Conservation (phyloP, 2,329 filamentous ascomycete species). For the Beauveria sp. region DNA sequence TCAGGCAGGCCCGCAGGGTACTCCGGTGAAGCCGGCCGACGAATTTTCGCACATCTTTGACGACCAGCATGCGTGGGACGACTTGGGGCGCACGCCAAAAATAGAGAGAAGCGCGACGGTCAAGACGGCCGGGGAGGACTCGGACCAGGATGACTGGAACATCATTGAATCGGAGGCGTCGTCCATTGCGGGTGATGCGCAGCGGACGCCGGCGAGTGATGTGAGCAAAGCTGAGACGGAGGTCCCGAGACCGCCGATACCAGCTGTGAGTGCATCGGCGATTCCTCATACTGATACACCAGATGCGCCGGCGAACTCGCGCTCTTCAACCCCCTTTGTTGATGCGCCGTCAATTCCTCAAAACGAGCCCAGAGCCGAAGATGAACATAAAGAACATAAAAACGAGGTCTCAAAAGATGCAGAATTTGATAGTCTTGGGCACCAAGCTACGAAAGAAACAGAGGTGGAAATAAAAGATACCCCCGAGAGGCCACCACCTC, state of each 20-base stretch:
- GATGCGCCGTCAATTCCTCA: background rate
- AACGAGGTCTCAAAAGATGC: background rate
- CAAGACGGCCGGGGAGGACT: slow-evolving; percentile 16
- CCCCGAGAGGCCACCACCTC: background rate
- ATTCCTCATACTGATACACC: background rate
- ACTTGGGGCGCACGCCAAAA: slow-evolving; percentile 23
- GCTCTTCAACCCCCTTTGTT: background rate
- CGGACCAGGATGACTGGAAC: slow-evolving; percentile 39
- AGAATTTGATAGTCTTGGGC: background rate
- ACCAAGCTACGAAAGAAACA: background rate
- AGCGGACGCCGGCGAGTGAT: background rate
- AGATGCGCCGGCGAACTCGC: too few relatives aligned
- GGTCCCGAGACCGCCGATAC: background rate
- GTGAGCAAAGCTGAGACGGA: background rate
- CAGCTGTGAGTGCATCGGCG: background rate
- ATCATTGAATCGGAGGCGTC: slow-evolving; percentile 38
- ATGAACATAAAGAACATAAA: background rate
- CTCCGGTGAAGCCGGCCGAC: slow-evolving; percentile 17
- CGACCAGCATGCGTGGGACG: slow-evolving; percentile 44
- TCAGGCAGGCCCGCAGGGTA: slow-evolving; percentile 1
- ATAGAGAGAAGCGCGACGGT: slow-evolving; percentile 35
- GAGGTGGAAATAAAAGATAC: background rate
- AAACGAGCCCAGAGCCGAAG: background rate
- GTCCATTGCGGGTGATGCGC: slow-evolving; percentile 9
- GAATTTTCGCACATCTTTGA: slow-evolving; percentile 24